Percentiles rank a stretch among this genome's conserved stretches.
Conservation (phyloP, 305 asterid species). For the Fraxinus sp. region DNA sequence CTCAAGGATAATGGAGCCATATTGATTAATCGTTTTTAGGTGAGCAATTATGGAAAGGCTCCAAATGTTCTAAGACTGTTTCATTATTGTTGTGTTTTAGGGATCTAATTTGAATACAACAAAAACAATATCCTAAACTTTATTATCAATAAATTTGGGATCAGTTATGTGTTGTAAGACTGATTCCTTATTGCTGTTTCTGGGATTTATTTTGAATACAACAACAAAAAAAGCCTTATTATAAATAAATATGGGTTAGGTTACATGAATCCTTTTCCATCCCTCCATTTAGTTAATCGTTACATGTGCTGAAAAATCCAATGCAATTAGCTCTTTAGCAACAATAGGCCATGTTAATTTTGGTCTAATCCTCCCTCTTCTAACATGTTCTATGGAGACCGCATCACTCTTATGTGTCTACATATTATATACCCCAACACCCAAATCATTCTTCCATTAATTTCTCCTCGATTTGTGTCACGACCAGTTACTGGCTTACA, state of each 20-base stretch:
- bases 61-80: conserved; percentile 12
- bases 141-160: neutral
- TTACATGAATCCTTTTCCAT: neutral
- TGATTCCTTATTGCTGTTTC: neutral
- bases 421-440: neutral
- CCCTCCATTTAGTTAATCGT: neutral
- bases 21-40: neutral
- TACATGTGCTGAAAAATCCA: neutral
- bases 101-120: neutral
- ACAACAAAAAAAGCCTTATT: neutral
- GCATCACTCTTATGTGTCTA: neutral
- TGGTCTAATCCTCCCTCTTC: neutral
- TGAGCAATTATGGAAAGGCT: conserved; percentile 2
- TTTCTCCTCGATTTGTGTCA: neutral
- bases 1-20: neutral
- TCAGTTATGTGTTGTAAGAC: neutral
- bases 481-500: neutral
- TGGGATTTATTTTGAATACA: neutral
- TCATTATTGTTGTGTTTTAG: neutral
- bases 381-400: neutral
- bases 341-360: neutral
- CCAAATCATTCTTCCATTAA: neutral
- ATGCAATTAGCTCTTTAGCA: neutral
- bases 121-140: neutral
- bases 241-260: neutral